Conservation (phyloP, 2,329 filamentous ascomycete species). For the Hypoxylon sp. region DNA sequence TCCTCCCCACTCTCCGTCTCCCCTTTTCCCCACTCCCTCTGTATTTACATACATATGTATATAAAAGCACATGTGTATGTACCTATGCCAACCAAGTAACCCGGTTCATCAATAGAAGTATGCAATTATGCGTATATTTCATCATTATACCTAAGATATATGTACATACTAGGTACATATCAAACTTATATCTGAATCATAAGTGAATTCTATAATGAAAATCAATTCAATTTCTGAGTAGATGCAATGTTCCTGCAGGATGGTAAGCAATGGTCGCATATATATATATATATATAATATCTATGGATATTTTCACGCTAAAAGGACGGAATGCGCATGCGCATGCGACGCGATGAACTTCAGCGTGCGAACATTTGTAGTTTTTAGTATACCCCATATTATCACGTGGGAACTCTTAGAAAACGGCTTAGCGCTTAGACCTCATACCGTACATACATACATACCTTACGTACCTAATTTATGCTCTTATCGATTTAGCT, state of each 20-base stretch:
- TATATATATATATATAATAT: too few species aligned
- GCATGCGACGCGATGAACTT: conserved; percentile 21
- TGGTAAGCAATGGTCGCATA: background rate
- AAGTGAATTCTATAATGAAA: background rate
- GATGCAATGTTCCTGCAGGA: background rate
- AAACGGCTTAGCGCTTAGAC: conserved; percentile 17
- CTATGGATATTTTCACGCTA: background rate
- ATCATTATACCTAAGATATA: too few species aligned
- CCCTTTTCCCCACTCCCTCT: too few species aligned
- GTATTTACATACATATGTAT: conserved; percentile 5
- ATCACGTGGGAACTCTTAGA: conserved; percentile 28
- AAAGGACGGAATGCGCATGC: conserved; percentile 13
- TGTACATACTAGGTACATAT: background rate
- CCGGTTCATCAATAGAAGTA: too few species aligned
- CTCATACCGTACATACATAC: too few species aligned
- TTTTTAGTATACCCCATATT: conserved; percentile 19
- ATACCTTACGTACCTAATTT: background rate
- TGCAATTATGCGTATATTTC: too few species aligned
- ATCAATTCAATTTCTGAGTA: background rate
- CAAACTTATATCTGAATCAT: background rate
- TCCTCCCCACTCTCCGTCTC: background rate
- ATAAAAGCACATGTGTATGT: background rate
- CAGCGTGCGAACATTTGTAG: background rate
- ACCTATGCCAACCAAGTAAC: too few species aligned
- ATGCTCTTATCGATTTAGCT: conserved; percentile 25